Percentiles rank a stretch among this genome's conserved stretches.
Conservation (phyloP, 257 asterid genomes). For the Capsicum baccatum region DNA sequence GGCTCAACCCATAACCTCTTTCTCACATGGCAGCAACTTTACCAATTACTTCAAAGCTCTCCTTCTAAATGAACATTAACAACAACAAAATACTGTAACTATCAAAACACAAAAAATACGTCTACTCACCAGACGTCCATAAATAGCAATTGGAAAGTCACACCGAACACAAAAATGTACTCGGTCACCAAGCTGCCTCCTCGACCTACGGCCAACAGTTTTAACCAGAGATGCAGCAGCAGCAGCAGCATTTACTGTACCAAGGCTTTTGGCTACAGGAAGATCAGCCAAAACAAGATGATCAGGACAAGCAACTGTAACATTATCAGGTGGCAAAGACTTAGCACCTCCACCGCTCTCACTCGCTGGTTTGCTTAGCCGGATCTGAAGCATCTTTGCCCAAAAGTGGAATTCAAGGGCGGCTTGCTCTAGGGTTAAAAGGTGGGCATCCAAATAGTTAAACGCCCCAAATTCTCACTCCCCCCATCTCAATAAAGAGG, state of each 20-base stretch:
- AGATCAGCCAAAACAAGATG: constrained; percentile 95
- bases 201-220: constrained; percentile 87
- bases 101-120: no score
- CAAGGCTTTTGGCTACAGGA: constrained; percentile 93
- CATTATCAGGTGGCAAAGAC: constrained; percentile 61
- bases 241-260: constrained; percentile 49
- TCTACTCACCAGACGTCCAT: constrained; percentile 84
- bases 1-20: no score
- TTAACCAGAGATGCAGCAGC: constrained; percentile 53
- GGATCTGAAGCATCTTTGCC: constrained; percentile 83
- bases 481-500: no score
- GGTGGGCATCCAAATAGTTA: no score
- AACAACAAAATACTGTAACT: no score
- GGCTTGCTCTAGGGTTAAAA: no score
- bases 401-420: no score
- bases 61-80: no score
- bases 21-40: no score
- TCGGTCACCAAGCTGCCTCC: constrained; percentile 95
- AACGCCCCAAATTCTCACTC: no score
- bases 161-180: constrained; percentile 92
- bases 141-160: constrained; percentile 88
- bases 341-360: constrained; percentile 72
- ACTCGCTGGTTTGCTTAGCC: constrained; percentile 84
- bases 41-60: no score
- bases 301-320: constrained; percentile 96